Percentiles rank a stretch among this genome's conserved stretches.
Evolutionary conservation across 2,329 filamentous ascomycete species (phyloP).

Genomic region (Ophiocordyceps camponoti-floridani): DNA sequence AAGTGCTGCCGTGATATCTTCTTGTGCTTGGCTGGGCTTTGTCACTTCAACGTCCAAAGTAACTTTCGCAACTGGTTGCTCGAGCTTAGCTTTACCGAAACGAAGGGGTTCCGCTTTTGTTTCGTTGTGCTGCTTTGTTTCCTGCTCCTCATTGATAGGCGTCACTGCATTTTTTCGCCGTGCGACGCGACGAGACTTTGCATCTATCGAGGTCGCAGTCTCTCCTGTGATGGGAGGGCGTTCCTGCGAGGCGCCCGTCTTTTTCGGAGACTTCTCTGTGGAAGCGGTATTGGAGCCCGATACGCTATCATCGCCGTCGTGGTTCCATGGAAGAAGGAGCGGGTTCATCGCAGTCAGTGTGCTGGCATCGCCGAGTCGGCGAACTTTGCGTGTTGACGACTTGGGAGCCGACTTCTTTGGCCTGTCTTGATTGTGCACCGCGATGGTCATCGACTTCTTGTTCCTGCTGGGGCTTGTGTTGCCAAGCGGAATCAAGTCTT

Average conservation of each 20-base stretch:
- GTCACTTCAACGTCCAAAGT: neutral
- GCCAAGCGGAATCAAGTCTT: neutral
- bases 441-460: slow-evolving; percentile 3
- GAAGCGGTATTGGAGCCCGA: neutral
- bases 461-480: slow-evolving; percentile 8
- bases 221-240: too few relatives aligned
- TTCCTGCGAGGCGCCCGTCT: neutral
- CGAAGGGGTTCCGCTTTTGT: neutral
- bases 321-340: slow-evolving; percentile 15
- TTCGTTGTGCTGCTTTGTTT: too few relatives aligned
- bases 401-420: slow-evolving; percentile 8
- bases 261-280: slow-evolving; percentile 1
- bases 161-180: too few relatives aligned
- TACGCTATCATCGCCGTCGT: slow-evolving; percentile 5
- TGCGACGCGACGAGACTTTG: too few relatives aligned
- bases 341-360: slow-evolving; percentile 9
- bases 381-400: slow-evolving; percentile 11
- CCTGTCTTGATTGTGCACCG: slow-evolving; percentile 4
- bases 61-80: neutral
- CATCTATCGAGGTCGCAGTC: too few relatives aligned
- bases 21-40: neutral
- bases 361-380: slow-evolving; percentile 9
- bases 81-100: neutral
- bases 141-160: too few relatives aligned
- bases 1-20: neutral